phyloP scores from a whole-genome alignment of 2,329 filamentous ascomycete genomes.

The Aspergillus amoenus region DNA sequence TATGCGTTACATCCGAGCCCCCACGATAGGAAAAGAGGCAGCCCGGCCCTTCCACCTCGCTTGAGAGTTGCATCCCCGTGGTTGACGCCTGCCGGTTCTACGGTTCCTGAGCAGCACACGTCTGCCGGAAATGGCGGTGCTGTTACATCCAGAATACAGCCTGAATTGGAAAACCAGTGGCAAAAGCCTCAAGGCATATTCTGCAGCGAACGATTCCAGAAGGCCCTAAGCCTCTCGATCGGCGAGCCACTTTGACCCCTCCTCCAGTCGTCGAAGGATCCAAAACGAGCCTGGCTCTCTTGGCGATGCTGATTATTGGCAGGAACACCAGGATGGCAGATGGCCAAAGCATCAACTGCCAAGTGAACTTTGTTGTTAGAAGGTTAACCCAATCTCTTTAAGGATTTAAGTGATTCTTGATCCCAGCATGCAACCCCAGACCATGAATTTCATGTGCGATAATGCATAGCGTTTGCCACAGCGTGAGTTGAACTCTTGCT shows the following conservation, averaged over 20 bases:
- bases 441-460: not conserved
- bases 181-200: not conserved
- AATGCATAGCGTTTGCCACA: not conserved
- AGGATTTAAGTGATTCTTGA: no score
- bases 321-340: constrained; percentile 5
- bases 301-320: not conserved
- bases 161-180: not conserved
- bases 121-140: not conserved
- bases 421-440: no score
- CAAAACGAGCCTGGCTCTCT: constrained; percentile 1
- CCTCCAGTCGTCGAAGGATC: constrained; percentile 12
- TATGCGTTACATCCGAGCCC: constrained; percentile 11
- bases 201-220: constrained; percentile 40
- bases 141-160: not conserved
- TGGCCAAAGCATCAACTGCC: constrained; percentile 4
- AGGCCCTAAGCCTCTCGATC: constrained; percentile 21
- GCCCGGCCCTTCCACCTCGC: not conserved
- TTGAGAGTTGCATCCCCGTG: constrained; percentile 1
- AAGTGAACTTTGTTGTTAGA: not conserved
- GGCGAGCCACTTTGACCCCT: constrained; percentile 16
- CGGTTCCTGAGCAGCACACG: not conserved
- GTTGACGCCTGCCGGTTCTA: constrained; percentile 2
- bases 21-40: not conserved
- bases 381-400: no score
- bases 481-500: not conserved